Evolutionary conservation across 2,329 filamentous ascomycete genomes (phyloP).

Genomic region (Ciborinia camelliae): DNA sequence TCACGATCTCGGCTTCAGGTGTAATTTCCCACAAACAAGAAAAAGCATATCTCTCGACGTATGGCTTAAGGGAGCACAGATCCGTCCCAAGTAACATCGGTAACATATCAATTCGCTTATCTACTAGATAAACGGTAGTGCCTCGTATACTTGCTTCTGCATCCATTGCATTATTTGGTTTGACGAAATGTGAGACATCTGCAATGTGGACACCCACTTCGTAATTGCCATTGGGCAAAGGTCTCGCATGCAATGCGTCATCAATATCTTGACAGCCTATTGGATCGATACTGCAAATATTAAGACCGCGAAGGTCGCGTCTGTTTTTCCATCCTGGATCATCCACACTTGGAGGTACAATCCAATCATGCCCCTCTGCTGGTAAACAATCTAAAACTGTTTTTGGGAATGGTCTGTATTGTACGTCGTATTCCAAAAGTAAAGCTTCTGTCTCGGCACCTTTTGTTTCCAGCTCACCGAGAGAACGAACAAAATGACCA

Average conservation of each 20-base stretch:
- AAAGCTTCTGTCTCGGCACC: conserved; percentile 96
- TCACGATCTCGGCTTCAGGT: conserved; percentile 78
- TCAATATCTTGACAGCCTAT: conserved; percentile 97
- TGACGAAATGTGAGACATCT: conserved; percentile 98
- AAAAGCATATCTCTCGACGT: conserved; percentile 91
- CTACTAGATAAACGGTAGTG: conserved; percentile 94
- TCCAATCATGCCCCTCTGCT: conserved; percentile 89
- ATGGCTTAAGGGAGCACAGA: conserved; percentile 92
- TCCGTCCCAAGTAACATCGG: conserved; percentile 95
- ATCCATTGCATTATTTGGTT: conserved; percentile 96
- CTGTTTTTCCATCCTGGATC: conserved; percentile 86
- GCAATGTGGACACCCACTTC: conserved; percentile 98
- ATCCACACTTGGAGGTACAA: conserved; percentile 72
- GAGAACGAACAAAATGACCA: conserved; percentile 87
- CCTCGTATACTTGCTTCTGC: conserved; percentile 89
- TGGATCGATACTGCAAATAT: conserved; percentile 97
- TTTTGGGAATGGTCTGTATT: conserved; percentile 95
- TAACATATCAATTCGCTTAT: conserved; percentile 99
- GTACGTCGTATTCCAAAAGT: conserved; percentile 91
- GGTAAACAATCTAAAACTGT: conserved; percentile 92
- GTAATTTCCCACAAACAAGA: conserved; percentile 88
- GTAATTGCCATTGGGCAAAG: conserved; percentile 85
- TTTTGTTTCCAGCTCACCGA: conserved; percentile 93
- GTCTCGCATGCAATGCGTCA: conserved; percentile 85
- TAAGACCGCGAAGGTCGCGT: conserved; percentile 75